Conservation (phyloP, 2,329 filamentous ascomycete species). For the Colletotrichum eleusines region DNA sequence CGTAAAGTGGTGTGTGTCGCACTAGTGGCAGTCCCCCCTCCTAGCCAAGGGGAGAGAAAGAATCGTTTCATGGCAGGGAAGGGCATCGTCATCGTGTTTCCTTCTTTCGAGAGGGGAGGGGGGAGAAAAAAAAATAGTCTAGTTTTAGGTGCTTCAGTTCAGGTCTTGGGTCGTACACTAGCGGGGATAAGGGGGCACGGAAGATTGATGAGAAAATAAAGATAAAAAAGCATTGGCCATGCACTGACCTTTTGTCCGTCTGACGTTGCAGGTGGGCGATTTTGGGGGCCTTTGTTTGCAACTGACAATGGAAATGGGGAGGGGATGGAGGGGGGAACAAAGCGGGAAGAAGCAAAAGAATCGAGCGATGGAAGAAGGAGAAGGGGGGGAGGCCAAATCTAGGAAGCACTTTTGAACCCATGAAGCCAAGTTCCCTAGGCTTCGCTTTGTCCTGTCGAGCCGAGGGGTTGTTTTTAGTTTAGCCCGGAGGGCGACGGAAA, state of each 20-base stretch:
- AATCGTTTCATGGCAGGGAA: too few species aligned
- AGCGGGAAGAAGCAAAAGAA: conserved; percentile 3
- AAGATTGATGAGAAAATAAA: neutral
- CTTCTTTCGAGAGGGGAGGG: neutral
- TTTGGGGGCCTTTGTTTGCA: neutral
- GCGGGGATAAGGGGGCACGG: neutral
- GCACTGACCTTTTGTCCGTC: conserved; percentile 37
- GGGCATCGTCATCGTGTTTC: neutral
- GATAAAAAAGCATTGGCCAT: neutral
- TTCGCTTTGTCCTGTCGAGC: neutral
- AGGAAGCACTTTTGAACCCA: conserved; percentile 2
- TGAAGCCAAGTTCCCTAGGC: neutral
- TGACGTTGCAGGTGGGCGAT: conserved; percentile 35
- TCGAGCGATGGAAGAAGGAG: too few species aligned
- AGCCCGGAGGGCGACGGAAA: neutral
- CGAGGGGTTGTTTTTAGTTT: neutral
- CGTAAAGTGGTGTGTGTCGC: conserved; percentile 28
- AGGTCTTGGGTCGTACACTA: neutral
- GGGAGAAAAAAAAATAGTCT: too few species aligned
- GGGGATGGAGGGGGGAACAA: conserved; percentile 6
- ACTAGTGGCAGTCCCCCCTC: neutral
- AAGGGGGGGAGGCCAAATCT: too few species aligned
- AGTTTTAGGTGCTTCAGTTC: conserved; percentile 12
- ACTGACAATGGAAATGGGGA: neutral
- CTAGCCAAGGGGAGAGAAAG: too few species aligned